A percentile compares a stretch with the other conserved stretches of the same genome.
Conservation (phyloP, 139 green algal species). For the Pleodorina starrii region DNA sequence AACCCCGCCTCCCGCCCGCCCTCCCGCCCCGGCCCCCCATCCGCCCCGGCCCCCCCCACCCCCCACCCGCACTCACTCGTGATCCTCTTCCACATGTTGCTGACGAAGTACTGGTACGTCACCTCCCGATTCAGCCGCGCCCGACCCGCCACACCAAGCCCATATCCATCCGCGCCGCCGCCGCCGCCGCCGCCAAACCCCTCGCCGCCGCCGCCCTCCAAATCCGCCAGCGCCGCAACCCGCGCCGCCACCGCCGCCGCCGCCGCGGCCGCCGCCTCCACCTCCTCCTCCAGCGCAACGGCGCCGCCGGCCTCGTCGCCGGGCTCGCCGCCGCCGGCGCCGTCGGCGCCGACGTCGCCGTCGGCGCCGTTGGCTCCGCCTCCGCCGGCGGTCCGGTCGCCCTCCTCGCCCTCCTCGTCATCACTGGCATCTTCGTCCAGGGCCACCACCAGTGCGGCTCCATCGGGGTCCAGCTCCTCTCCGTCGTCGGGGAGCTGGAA, state of each 20-base stretch:
- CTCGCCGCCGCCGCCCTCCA: constrained; percentile 16
- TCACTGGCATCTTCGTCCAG: constrained; percentile 56
- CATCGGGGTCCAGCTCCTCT: constrained; percentile 67
- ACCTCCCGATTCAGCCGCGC: constrained; percentile 45
- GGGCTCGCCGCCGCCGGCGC: not conserved
- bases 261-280: not conserved
- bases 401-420: constrained; percentile 53
- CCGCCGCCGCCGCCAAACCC: not conserved
- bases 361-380: not conserved
- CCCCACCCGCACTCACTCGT: constrained; percentile 27
- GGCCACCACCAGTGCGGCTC: constrained; percentile 62
- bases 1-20: too few species aligned
- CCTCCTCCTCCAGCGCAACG: constrained; percentile 30
- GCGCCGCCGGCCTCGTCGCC: not conserved
- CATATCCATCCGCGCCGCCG: not conserved
- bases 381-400: not conserved
- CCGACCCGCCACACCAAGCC: constrained; percentile 31
- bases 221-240: not conserved
- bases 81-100: constrained; percentile 66
- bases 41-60: too few species aligned
- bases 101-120: constrained; percentile 57
- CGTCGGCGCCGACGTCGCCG: not conserved
- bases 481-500: constrained; percentile 24
- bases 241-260: not conserved
- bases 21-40: too few species aligned